A percentile compares a stretch with the other conserved stretches of the same genome.
These are phyloP conservation scores for Circinella umbellata DNA, from an alignment of 371 early-diverging fungal genomes.

Conservation along the genomic window DNA sequence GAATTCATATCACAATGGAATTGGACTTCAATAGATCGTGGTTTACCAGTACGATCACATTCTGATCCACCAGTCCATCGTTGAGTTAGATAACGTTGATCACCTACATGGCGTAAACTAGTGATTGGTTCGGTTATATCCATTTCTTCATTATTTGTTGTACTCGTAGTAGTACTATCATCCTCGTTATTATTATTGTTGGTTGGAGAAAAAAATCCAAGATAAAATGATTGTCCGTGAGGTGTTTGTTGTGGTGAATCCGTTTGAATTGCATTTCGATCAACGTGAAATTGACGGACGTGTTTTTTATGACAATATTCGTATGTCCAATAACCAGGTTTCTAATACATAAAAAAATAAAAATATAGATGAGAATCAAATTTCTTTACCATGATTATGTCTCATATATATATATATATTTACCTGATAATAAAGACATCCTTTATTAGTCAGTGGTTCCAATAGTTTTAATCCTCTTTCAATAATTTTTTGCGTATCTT, in stretches of 20 bases:
- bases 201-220: constrained; percentile 20
- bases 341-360: constrained; percentile 30
- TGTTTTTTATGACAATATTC: constrained; percentile 77
- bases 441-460: constrained; percentile 51
- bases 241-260: constrained; percentile 9
- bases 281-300: constrained; percentile 76
- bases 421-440: constrained; percentile 58
- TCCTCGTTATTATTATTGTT: constrained; percentile 15
- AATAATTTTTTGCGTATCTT: constrained; percentile 44
- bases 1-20: constrained; percentile 72
- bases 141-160: neutral
- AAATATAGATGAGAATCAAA: no score
- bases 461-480: constrained; percentile 65
- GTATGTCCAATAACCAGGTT: constrained; percentile 76
- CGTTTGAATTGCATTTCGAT: constrained; percentile 21
- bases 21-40: constrained; percentile 74
- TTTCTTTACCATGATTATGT: neutral
- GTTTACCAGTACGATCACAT: constrained; percentile 75
- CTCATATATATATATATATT: constrained; percentile 4
- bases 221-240: constrained; percentile 28
- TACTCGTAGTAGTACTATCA: neutral
- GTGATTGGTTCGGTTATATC: constrained; percentile 18
- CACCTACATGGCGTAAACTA: constrained; percentile 37
- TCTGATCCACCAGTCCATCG: constrained; percentile 73
- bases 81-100: constrained; percentile 66